Percentiles rank a stretch among this genome's conserved stretches.
phyloP scores from a whole-genome alignment of 2,329 filamentous ascomycete species.

The Ophiostoma perfectum region DNA sequence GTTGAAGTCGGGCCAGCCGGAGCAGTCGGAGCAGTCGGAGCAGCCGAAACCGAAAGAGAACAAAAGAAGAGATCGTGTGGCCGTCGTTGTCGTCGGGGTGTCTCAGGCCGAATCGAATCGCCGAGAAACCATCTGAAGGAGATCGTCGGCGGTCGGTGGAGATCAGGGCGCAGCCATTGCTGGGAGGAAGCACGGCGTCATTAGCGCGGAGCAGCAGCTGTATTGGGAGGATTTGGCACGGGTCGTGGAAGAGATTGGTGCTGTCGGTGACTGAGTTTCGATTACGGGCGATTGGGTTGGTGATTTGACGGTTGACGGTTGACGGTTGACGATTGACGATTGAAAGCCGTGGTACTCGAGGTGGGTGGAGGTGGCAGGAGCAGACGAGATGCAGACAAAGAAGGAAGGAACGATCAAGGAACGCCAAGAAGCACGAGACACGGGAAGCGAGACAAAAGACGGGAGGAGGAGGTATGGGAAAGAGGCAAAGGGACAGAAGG shows the following conservation, averaged over 20 bases:
- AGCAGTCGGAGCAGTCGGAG: neutral
- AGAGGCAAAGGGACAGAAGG: too few species aligned
- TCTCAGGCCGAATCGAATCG: neutral
- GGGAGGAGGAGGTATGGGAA: too few species aligned
- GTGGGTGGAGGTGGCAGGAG: neutral
- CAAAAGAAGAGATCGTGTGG: too few species aligned
- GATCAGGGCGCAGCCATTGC: conserved; percentile 3
- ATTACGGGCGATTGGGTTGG: too few species aligned
- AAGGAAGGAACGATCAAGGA: neutral
- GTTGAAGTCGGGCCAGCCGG: neutral
- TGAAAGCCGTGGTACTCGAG: neutral
- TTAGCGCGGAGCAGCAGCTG: neutral
- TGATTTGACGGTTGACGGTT: too few species aligned
- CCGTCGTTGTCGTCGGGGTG: too few species aligned
- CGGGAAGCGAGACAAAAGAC: too few species aligned
- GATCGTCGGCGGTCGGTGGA: neutral
- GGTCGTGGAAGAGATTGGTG: neutral
- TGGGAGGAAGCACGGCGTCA: neutral
- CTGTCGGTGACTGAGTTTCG: neutral
- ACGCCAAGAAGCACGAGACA: too few species aligned
- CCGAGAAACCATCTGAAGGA: neutral
- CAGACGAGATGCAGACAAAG: neutral
- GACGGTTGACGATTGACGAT: too few species aligned
- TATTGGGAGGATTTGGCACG: neutral
- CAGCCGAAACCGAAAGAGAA: too few species aligned